Conservation (phyloP, 345 rosid species). For the Pistacia integerrima region DNA sequence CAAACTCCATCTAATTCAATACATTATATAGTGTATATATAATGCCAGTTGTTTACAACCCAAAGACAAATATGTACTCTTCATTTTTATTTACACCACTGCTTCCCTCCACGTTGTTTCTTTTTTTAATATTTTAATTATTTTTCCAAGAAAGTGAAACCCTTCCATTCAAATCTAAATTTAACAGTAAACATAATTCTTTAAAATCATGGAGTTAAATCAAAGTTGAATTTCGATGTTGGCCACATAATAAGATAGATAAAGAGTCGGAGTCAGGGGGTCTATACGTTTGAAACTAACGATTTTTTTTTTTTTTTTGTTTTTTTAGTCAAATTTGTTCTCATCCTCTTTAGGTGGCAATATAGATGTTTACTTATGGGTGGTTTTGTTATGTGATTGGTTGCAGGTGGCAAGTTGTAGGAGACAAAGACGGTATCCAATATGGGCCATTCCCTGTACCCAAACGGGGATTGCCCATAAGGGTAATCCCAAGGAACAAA, state of each 20-base stretch:
- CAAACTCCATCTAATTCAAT: background rate
- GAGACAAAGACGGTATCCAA: slow-evolving; percentile 76
- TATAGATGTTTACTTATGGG: background rate
- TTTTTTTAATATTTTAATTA: slow-evolving; percentile 3
- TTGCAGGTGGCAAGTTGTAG: slow-evolving; percentile 76
- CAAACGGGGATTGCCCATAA: slow-evolving; percentile 75
- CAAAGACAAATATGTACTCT: background rate
- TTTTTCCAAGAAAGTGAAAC: too few species aligned
- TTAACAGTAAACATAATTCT: too few species aligned
- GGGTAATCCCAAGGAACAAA: slow-evolving; percentile 40
- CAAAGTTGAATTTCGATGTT: too few species aligned
- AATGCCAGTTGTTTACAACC: background rate
- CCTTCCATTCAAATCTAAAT: too few species aligned
- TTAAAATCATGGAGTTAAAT: too few species aligned
- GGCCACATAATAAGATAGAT: too few species aligned
- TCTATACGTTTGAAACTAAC: background rate
- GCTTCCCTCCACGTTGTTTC: slow-evolving; percentile 16
- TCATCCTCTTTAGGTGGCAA: slow-evolving; percentile 1
- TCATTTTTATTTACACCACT: slow-evolving; percentile 16
- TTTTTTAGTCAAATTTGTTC: background rate
- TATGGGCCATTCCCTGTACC: slow-evolving; percentile 97
- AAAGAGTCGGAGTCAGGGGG: too few species aligned
- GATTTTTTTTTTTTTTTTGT: background rate
- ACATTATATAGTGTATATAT: background rate
- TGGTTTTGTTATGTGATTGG: slow-evolving; percentile 15